Conservation (phyloP, 176 grass and related monocot genomes). For the Guadua angustifolia region DNA sequence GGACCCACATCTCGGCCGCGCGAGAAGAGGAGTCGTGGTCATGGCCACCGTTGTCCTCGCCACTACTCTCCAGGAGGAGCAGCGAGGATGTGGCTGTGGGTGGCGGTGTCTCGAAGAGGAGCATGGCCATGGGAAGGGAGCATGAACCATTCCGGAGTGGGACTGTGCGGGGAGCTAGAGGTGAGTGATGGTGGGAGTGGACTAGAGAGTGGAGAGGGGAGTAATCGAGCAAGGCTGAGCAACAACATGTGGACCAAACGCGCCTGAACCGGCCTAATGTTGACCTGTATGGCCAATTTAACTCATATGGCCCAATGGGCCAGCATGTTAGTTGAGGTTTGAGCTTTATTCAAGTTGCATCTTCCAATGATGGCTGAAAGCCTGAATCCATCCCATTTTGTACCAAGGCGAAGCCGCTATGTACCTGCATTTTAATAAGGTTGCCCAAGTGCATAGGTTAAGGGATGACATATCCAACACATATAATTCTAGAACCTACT, state of each 20-base stretch:
- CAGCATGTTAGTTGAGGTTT: too few relatives aligned
- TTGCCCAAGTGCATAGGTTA: too few relatives aligned
- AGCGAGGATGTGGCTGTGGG: slow-evolving; percentile 50
- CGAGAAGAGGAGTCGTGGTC: slow-evolving; percentile 57
- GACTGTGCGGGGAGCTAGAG: neutral
- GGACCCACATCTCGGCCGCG: slow-evolving; percentile 88
- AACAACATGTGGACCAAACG: neutral
- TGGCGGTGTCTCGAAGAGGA: slow-evolving; percentile 58
- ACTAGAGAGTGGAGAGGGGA: slow-evolving; percentile 2
- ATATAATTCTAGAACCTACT: too few relatives aligned
- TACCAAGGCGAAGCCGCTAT: too few relatives aligned
- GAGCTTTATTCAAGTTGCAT: too few relatives aligned
- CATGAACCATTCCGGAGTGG: neutral
- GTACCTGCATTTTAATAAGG: too few relatives aligned
- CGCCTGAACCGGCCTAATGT: neutral
- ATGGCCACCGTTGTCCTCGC: slow-evolving; percentile 60
- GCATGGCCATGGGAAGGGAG: slow-evolving; percentile 46
- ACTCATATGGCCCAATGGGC: too few relatives aligned
- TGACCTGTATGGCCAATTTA: neutral
- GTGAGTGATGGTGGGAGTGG: neutral
- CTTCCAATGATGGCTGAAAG: too few relatives aligned
- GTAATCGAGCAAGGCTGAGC: neutral
- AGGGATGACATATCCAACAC: too few relatives aligned
- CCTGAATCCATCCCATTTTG: too few relatives aligned
- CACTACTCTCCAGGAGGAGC: slow-evolving; percentile 71